A percentile compares a stretch with the other conserved stretches of the same genome.
Evolutionary conservation across 2,329 filamentous ascomycete genomes (phyloP).

Genomic region (Emmonsiellopsis sp.): DNA sequence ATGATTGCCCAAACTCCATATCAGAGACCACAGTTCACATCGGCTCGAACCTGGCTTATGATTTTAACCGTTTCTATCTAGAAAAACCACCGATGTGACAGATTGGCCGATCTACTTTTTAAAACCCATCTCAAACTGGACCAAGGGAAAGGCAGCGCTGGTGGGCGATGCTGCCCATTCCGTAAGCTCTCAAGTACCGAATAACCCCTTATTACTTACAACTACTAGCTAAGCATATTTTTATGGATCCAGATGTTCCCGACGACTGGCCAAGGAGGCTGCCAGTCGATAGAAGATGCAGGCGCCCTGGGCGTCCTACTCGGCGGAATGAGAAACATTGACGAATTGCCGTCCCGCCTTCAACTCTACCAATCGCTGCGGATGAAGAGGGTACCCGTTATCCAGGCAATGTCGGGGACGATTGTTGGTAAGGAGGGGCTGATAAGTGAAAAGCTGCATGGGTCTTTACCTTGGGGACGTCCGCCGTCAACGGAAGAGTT

Average conservation of each 20-base stretch:
- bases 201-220: not conserved
- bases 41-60: too few relatives aligned
- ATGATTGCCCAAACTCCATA: not conserved
- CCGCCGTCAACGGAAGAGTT: not conserved
- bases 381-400: not conserved
- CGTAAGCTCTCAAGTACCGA: not conserved
- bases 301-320: constrained; percentile 1
- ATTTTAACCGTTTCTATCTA: not conserved
- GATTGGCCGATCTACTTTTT: not conserved
- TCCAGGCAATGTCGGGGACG: not conserved
- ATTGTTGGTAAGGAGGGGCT: not conserved
- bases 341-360: not conserved
- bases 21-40: too few relatives aligned
- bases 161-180: constrained; percentile 1
- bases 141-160: not conserved
- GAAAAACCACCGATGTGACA: not conserved
- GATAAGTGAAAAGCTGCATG: not conserved
- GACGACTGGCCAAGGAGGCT: constrained; percentile 1
- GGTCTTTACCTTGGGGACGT: not conserved
- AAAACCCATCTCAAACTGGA: not conserved
- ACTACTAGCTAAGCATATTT: not conserved
- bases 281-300: constrained; percentile 2
- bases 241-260: not conserved
- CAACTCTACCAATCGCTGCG: not conserved
- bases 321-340: not conserved